Evolutionary conservation across 495 filamentous ascomycete genomes (phyloP).

Genomic region (Tuber brumale): DNA sequence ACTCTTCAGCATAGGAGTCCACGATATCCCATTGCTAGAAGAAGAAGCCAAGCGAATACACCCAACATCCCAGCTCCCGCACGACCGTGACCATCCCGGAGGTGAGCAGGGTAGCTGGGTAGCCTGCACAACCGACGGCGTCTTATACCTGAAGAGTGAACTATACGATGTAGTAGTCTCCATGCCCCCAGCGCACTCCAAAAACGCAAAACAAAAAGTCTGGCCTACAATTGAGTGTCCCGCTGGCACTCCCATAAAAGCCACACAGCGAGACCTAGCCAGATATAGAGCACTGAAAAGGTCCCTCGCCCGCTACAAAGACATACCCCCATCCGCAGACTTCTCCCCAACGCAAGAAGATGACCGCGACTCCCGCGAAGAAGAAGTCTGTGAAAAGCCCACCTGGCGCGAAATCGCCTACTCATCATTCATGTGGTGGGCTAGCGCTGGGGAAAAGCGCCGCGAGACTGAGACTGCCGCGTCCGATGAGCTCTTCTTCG

Average conservation of each 20-base stretch:
- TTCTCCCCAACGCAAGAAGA: constrained; percentile 15
- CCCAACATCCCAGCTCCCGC: constrained; percentile 22
- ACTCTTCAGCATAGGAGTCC: constrained; percentile 83
- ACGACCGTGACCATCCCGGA: constrained; percentile 33
- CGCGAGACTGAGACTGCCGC: constrained; percentile 34
- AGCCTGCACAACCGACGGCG: constrained; percentile 89
- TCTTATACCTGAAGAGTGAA: constrained; percentile 72
- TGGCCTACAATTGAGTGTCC: constrained; percentile 73
- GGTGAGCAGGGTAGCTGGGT: constrained; percentile 68
- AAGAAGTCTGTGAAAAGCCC: constrained; percentile 43
- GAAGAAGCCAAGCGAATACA: constrained; percentile 43
- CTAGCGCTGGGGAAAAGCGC: constrained; percentile 80
- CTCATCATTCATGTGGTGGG: constrained; percentile 95
- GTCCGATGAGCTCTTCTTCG: constrained; percentile 40
- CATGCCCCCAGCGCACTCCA: constrained; percentile 60
- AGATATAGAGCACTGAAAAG: constrained; percentile 68
- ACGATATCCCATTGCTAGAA: constrained; percentile 77
- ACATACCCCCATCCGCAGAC: not conserved
- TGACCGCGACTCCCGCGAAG: constrained; percentile 35
- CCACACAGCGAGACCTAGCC: constrained; percentile 82
- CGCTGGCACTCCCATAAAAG: constrained; percentile 59
- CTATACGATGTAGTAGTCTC: constrained; percentile 85
- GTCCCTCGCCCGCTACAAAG: constrained; percentile 46
- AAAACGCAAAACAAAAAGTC: constrained; percentile 51
- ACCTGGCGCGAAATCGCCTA: constrained; percentile 91